Conservation (phyloP, 805 yeast species). For the Ogataea allantospora region DNA sequence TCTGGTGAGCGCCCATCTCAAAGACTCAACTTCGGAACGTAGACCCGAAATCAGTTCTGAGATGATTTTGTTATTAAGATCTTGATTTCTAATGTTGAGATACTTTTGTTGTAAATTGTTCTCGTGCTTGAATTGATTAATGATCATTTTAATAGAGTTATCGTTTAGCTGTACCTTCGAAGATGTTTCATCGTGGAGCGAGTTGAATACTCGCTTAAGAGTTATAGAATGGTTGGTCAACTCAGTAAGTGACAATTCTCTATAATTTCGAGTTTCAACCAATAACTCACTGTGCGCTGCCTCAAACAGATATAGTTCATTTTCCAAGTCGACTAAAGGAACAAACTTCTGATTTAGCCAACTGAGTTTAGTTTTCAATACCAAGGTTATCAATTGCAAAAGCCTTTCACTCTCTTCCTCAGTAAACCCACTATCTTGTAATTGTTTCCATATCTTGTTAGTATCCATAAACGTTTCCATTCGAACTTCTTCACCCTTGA, state of each 20-base stretch:
- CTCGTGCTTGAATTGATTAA: conserved; percentile 83
- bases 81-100: conserved; percentile 71
- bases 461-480: conserved; percentile 55
- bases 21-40: conserved; percentile 80
- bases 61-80: conserved; percentile 77
- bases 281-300: conserved; percentile 87
- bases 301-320: conserved; percentile 83
- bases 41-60: conserved; percentile 79
- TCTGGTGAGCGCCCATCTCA: conserved; percentile 91
- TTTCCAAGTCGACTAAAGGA: conserved; percentile 70
- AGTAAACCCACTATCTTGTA: conserved; percentile 57
- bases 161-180: conserved; percentile 53
- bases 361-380: conserved; percentile 39
- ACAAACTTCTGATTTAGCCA: conserved; percentile 48
- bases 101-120: conserved; percentile 72
- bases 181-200: conserved; percentile 75
- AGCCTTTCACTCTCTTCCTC: conserved; percentile 59
- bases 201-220: conserved; percentile 68
- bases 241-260: conserved; percentile 69
- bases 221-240: conserved; percentile 64
- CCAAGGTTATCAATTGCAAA: conserved; percentile 42
- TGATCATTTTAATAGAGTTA: conserved; percentile 71
- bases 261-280: conserved; percentile 69
- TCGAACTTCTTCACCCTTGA: conserved; percentile 20
- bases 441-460: conserved; percentile 53